Base-by-base conservation (phyloP, 2,329 filamentous ascomycete species). In the Endocalyx cinctus region DNA sequence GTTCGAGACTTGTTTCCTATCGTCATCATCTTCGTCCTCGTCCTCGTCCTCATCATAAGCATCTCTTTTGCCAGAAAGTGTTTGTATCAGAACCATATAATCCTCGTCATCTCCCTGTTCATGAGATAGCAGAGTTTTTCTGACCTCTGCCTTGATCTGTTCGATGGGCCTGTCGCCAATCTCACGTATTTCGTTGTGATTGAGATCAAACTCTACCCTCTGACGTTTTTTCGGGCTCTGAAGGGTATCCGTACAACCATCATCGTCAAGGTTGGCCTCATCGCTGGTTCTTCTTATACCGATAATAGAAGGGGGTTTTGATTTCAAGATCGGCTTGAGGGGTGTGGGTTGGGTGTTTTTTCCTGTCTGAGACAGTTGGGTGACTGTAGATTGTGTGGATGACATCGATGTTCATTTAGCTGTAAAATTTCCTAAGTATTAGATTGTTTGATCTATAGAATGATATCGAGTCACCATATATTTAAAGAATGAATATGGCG, bases 21-120 rank as follows among this genome's bases (percentile, higher is more conserved):
- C 67, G 18, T 70, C 67, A 25, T 67, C 65, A 45, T 69, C 48
- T 5, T 42, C 42, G 13, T 63, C 65, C 19, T 74, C 67, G 7
- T 72, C 67, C 17, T 70, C 67, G 25, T 67, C 65, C 14, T 61
- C 60, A 10, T 65, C 59, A 27, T 66, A 61, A 19, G 58, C 54
- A 41, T 63, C 63, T 36, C 62, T 64, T 39, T 73, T 70, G 40
- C 69, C 68, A 34, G 63, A 59, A 35, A 82, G 78, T 5, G 76
- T 60, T 31, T 77, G 69, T 51, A 79, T 80, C 30, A 82, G 58
- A n/a, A 63, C 66, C 42, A 79, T 71, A 55, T 80, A 81, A 22
- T 71, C 73, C 41, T 77, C 72, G 38, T 77, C 74, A 35, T 77
- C 70, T 17, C 75, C 74, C 30, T 64, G 65, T 18, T 66, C 59